Evolutionary conservation across 306 rosid species (phyloP).

Genomic region (Rosa multiflora): DNA sequence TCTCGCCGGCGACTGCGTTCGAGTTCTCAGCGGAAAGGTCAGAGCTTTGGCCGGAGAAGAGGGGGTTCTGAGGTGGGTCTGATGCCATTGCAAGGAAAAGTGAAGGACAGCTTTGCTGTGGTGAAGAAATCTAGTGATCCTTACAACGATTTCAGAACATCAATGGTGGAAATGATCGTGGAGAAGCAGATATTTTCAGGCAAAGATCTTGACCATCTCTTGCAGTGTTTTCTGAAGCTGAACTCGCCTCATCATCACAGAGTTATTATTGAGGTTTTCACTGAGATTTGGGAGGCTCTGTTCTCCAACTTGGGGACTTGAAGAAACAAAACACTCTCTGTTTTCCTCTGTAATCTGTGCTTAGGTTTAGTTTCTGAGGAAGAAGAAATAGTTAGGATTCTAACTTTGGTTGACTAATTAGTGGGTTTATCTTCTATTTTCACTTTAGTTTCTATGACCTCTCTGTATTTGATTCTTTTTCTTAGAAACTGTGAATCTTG

Average conservation of each 20-base stretch:
- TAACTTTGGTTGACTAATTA: conserved; percentile 36
- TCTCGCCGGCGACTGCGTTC: conserved; percentile 36
- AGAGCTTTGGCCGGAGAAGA: conserved; percentile 14
- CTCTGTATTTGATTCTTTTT: conserved; percentile 2
- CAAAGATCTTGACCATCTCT: conserved; percentile 69
- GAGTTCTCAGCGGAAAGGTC: conserved; percentile 25
- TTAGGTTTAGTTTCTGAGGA: not conserved
- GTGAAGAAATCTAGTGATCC: conserved; percentile 95
- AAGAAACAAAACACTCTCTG: conserved; percentile 21
- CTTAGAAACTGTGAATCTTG: not conserved
- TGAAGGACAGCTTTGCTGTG: conserved; percentile 82
- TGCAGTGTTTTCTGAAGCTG: conserved; percentile 81
- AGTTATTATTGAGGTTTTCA: conserved; percentile 79
- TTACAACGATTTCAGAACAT: conserved; percentile 78
- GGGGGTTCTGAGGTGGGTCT: conserved; percentile 48
- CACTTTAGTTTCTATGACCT: conserved; percentile 3
- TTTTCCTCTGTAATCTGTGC: conserved; percentile 12
- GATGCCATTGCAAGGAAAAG: conserved; percentile 65
- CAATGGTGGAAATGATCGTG: conserved; percentile 94
- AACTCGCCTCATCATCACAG: conserved; percentile 72
- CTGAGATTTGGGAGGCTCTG: conserved; percentile 90
- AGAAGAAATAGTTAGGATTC: conserved; percentile 27
- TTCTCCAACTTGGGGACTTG: conserved; percentile 65
- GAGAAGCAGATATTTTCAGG: conserved; percentile 87
- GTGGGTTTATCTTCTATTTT: conserved; percentile 33